Evolutionary conservation across 2,329 filamentous ascomycete genomes (phyloP).

Genomic region (Neofusicoccum kwambonambiense): DNA sequence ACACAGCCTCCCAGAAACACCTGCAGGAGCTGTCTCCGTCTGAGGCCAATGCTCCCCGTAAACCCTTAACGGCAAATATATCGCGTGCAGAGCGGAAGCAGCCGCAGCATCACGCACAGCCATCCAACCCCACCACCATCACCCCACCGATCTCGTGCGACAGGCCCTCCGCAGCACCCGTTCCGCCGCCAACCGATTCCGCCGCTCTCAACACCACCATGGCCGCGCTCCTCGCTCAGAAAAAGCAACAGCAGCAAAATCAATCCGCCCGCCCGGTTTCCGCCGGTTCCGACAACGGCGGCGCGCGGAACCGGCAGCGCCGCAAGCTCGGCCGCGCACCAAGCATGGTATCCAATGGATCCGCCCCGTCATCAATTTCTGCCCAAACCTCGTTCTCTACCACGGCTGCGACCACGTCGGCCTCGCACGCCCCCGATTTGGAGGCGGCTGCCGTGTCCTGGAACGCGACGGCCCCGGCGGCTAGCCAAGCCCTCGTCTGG

Average conservation of each 20-base stretch:
- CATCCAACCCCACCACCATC: not conserved
- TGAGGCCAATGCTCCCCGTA: not conserved
- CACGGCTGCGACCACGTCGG: not conserved
- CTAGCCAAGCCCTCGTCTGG: constrained; percentile 38
- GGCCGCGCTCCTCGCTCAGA: constrained; percentile 21
- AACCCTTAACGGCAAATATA: not conserved
- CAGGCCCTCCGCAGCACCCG: not conserved
- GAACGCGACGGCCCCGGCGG: constrained; percentile 13
- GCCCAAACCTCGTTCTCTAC: not conserved
- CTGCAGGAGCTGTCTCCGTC: constrained; percentile 14
- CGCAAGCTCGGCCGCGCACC: constrained; percentile 16
- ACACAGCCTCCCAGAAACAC: not conserved
- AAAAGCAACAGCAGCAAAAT: constrained; percentile 18
- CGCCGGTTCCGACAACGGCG: not conserved
- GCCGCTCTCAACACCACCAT: constrained; percentile 20
- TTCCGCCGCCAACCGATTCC: not conserved
- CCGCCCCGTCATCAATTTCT: not conserved
- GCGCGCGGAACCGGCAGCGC: constrained; percentile 4
- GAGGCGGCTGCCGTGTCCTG: not conserved
- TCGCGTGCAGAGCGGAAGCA: constrained; percentile 2
- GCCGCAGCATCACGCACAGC: not conserved
- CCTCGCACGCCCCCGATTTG: not conserved
- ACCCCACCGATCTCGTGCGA: not conserved
- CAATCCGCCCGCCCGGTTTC: not conserved
- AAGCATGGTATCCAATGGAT: not conserved